Conservation (phyloP, 371 early-diverging fungal species). For the Umbelopsis sp. region DNA sequence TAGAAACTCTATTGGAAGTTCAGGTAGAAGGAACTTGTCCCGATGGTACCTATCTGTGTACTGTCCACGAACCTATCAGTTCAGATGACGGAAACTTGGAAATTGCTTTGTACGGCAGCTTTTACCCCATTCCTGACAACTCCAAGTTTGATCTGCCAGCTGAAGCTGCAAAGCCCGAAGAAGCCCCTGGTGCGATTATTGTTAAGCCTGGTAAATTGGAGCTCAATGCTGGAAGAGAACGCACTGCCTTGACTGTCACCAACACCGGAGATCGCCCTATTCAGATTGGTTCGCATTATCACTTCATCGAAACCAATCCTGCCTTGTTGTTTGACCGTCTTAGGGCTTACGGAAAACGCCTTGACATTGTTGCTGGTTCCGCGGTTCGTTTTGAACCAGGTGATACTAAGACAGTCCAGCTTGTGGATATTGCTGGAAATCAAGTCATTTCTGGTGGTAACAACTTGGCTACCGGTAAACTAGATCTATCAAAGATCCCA, state of each 20-base stretch:
- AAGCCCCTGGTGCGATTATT: slow-evolving; percentile 70
- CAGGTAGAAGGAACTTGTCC: slow-evolving; percentile 90
- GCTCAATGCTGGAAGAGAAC: slow-evolving; percentile 71
- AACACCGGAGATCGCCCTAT: slow-evolving; percentile 93
- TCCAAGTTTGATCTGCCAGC: slow-evolving; percentile 58
- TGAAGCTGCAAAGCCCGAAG: slow-evolving; percentile 32
- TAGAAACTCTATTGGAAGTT: slow-evolving; percentile 74
- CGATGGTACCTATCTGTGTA: slow-evolving; percentile 90
- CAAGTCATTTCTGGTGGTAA: slow-evolving; percentile 86
- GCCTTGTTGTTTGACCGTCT: slow-evolving; percentile 80
- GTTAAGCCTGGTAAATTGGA: slow-evolving; percentile 64
- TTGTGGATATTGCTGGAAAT: slow-evolving; percentile 85
- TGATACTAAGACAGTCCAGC: slow-evolving; percentile 79
- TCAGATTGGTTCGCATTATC: slow-evolving; percentile 94
- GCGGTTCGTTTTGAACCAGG: slow-evolving; percentile 83
- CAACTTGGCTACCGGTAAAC: slow-evolving; percentile 72
- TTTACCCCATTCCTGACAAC: slow-evolving; percentile 74
- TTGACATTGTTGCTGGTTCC: slow-evolving; percentile 88
- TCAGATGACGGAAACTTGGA: slow-evolving; percentile 79
- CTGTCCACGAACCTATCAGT: slow-evolving; percentile 88
- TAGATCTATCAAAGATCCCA: slow-evolving; percentile 54
- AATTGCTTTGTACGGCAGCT: slow-evolving; percentile 85
- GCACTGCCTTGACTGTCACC: slow-evolving; percentile 72
- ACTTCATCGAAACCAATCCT: slow-evolving; percentile 90
- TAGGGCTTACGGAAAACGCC: slow-evolving; percentile 79